These are phyloP conservation scores for Hypoxylon rickii DNA, from an alignment of 495 filamentous ascomycete genomes.

Conservation along the genomic window DNA sequence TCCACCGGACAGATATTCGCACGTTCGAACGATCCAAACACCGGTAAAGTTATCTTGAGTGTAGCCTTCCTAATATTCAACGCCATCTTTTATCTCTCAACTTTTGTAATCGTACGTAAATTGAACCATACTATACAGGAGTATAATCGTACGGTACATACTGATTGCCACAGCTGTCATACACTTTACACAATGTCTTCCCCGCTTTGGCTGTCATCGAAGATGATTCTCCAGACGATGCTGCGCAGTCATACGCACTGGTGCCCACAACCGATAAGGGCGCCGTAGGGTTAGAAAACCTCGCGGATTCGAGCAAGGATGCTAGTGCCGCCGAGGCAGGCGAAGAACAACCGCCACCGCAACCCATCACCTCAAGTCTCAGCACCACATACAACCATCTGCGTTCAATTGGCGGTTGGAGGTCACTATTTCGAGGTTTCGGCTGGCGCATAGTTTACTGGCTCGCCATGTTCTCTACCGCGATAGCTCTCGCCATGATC, in stretches of 20 bases:
- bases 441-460: not conserved
- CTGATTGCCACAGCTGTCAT: conserved; percentile 35
- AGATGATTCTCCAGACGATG: conserved; percentile 47
- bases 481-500: conserved; percentile 2
- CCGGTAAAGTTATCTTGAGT: not conserved
- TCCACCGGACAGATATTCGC: conserved; percentile 12
- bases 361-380: conserved; percentile 44
- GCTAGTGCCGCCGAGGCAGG: conserved; percentile 5
- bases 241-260: conserved; percentile 43
- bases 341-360: not conserved
- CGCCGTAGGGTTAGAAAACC: not conserved
- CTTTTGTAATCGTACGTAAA: conserved; percentile 37
- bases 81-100: conserved; percentile 33
- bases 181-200: conserved; percentile 42
- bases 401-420: conserved; percentile 13
- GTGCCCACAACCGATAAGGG: conserved; percentile 21
- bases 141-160: not conserved
- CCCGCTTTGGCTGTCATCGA: conserved; percentile 48
- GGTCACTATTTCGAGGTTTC: conserved; percentile 17
- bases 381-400: conserved; percentile 41
- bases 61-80: conserved; percentile 14
- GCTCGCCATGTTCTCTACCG: not conserved
- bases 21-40: not conserved
- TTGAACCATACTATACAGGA: not conserved
- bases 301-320: not conserved